Conservation (phyloP, 2,329 filamentous ascomycete species). For the Aspergillus pseudotamarii region DNA sequence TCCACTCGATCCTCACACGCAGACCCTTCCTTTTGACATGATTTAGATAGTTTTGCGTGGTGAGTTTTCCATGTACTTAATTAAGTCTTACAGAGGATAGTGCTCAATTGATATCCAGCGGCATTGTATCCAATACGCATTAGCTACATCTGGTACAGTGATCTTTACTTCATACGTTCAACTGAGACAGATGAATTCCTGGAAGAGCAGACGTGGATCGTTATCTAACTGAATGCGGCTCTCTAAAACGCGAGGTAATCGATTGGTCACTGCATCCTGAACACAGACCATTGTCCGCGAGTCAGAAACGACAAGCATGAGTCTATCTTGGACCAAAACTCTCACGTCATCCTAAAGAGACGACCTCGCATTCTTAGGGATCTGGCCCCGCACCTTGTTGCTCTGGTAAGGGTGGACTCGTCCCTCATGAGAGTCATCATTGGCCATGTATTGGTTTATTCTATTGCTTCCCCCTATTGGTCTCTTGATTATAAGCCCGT, state of each 20-base stretch:
- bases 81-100: neutral
- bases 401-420: neutral
- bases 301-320: neutral
- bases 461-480: neutral
- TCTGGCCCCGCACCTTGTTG: neutral
- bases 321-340: neutral
- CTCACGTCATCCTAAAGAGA: neutral
- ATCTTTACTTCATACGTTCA: neutral
- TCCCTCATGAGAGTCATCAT: neutral
- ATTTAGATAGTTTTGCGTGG: neutral
- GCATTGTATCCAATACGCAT: neutral
- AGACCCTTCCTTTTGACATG: neutral
- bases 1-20: neutral
- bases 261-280: neutral
- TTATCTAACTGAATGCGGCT: neutral
- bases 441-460: neutral
- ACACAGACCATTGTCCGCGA: neutral
- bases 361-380: neutral
- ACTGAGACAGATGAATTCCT: too few relatives aligned
- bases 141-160: neutral
- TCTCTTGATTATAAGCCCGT: too few relatives aligned
- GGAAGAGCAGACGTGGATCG: too few relatives aligned
- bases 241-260: neutral
- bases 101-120: neutral
- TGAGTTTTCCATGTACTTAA: neutral